A percentile compares a stretch with the other conserved stretches of the same genome.
Conservation (phyloP, 2,329 filamentous ascomycete genomes). For the Ophiostoma angusticollis region DNA sequence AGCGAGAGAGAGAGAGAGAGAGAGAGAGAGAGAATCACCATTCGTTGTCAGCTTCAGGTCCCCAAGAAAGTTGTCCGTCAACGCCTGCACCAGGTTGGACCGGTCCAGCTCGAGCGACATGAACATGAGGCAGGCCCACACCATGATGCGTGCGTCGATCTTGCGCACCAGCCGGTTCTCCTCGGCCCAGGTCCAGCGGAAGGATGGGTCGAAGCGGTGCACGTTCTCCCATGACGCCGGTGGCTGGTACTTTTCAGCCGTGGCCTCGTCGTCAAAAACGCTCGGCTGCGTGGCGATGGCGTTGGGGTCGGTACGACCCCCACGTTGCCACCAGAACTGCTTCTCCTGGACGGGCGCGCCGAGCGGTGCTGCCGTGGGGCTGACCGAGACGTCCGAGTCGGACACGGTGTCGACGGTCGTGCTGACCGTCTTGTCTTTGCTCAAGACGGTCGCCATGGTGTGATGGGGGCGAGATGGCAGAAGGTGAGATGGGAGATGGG, state of each 20-base stretch:
- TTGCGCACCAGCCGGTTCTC: constrained; percentile 30
- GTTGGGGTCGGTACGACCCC: constrained; percentile 17
- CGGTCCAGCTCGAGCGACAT: constrained; percentile 38
- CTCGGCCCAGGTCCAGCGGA: constrained; percentile 30
- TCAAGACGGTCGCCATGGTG: constrained; percentile 18
- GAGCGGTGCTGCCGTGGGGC: constrained; percentile 13
- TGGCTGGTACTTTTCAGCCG: constrained; percentile 24
- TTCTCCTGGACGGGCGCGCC: constrained; percentile 19
- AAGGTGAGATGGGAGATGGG: background rate
- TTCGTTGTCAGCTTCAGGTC: constrained; percentile 32
- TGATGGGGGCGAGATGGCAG: no score
- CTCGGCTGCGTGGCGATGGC: constrained; percentile 25
- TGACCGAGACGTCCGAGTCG: constrained; percentile 8
- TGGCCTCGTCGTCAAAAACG: constrained; percentile 27
- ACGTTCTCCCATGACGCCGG: constrained; percentile 24
- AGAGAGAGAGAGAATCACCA: constrained; percentile 18
- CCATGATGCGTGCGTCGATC: constrained; percentile 30
- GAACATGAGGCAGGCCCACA: constrained; percentile 36
- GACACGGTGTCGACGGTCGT: constrained; percentile 2
- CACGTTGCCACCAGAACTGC: constrained; percentile 23
- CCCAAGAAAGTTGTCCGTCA: constrained; percentile 34
- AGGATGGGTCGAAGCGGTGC: constrained; percentile 34
- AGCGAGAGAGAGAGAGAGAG: background rate
- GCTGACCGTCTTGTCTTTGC: constrained; percentile 9
- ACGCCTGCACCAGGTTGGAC: constrained; percentile 32